These are phyloP conservation scores for Magnaporthiopsis poae DNA, from an alignment of 2,329 filamentous ascomycete genomes.

Conservation along the genomic window DNA sequence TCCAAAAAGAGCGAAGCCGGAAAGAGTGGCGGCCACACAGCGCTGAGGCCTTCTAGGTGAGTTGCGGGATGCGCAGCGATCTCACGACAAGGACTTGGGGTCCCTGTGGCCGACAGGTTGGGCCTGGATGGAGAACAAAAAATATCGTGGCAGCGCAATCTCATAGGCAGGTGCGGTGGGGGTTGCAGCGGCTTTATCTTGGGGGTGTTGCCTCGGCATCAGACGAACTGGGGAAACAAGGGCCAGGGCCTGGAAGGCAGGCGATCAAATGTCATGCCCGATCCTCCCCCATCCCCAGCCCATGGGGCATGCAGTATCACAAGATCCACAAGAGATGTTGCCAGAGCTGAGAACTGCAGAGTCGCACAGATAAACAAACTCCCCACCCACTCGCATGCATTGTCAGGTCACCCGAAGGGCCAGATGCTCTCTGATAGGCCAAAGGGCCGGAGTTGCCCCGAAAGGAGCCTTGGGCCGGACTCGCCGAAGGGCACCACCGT, in stretches of 20 bases:
- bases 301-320: too few relatives aligned
- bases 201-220: neutral
- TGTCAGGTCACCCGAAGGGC: neutral
- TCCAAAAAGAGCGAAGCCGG: neutral
- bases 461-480: neutral
- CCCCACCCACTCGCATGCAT: neutral
- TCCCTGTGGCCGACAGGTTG: neutral
- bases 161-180: too few relatives aligned
- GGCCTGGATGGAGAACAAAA: too few relatives aligned
- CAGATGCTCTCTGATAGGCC: neutral
- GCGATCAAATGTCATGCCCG: neutral
- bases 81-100: neutral
- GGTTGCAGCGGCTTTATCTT: neutral
- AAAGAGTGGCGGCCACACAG: neutral
- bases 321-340: too few relatives aligned
- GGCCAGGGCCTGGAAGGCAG: neutral
- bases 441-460: slow-evolving; percentile 4
- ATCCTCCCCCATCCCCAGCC: too few relatives aligned
- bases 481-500: too few relatives aligned
- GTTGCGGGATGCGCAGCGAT: neutral
- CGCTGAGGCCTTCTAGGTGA: neutral
- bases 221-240: neutral
- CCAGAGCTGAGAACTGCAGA: too few relatives aligned
- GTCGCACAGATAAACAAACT: too few relatives aligned
- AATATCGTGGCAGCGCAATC: too few relatives aligned